Base-by-base conservation (phyloP, 2,329 filamentous ascomycete species). In the Clonostachys byssicola region DNA sequence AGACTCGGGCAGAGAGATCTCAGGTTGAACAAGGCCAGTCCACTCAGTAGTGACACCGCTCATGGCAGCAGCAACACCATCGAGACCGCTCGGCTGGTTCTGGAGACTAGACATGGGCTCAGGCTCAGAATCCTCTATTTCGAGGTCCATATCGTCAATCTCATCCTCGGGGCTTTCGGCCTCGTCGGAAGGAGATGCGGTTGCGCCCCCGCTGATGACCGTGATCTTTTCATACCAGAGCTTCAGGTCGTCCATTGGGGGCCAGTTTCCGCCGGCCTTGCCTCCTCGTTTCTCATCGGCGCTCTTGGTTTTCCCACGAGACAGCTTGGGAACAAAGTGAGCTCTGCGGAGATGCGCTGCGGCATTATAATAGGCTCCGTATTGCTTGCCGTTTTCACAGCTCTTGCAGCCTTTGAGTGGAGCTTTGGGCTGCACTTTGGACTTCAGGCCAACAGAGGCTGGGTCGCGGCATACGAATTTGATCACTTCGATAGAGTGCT, bases 311-410 rank as follows among this genome's bases (percentile, higher is more conserved):
- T 73, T 72, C 35, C 67, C 68, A 13, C 77, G 71, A 8, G 68
- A 60, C 3, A 69, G 61, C 65, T 80, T 81, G 45, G 74, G 85
- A 60, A 87, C 88, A 74, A 96, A 97, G 63, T 97, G 92, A 1
- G 87, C 86, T 44, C 92, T 84, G 40, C 92, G 81, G 9, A 97
- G 77, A 62, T 97, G 92, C 1, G 91, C 92, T 0, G 91, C 91
- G 1, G 92, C 92, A 58, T 97, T 97, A 70, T 97, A 96, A 69
- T 96, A 94, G 14, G 88, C 89, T 5, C 88, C 88, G 57, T 97
- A 97, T 49, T 81, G 78, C 72, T 96, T 96, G 47, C 78, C 71
- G 41, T 78, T 77, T 43, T 77, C 78, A 65, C 92, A 97, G 43
- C 88, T 81, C 66, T 95, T 95, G 79, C 92, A 96, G 55, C 87